phyloP scores from a whole-genome alignment of 2,329 filamentous ascomycete species.

The Polychaeton citri region DNA sequence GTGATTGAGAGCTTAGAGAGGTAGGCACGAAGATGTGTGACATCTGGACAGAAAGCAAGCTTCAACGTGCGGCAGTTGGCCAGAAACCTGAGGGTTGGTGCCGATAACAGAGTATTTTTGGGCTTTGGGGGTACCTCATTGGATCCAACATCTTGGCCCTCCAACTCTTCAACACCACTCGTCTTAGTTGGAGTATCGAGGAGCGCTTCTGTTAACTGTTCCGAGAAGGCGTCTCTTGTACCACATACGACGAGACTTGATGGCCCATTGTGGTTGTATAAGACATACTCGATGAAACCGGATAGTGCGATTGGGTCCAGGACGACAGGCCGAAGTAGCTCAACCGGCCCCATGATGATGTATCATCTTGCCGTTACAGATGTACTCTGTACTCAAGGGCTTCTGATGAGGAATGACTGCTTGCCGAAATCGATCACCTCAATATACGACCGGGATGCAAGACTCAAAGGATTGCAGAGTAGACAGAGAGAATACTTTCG shows the following conservation, averaged over 20 bases:
- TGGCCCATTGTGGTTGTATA: conserved; percentile 42
- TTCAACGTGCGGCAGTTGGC: conserved; percentile 55
- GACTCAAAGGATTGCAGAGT: no score
- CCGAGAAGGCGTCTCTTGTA: conserved; percentile 50
- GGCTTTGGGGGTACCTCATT: neutral
- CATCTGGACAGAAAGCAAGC: conserved; percentile 59
- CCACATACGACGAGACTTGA: conserved; percentile 62
- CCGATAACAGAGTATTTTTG: neutral
- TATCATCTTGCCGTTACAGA: no score
- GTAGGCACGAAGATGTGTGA: conserved; percentile 65
- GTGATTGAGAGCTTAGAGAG: conserved; percentile 25
- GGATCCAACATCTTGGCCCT: neutral
- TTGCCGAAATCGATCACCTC: no score
- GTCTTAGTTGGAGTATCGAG: conserved; percentile 1
- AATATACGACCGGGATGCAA: no score
- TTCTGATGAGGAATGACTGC: no score
- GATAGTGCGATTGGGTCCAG: conserved; percentile 26
- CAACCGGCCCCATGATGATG: neutral
- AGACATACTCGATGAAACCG: conserved; percentile 49
- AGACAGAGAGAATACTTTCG: no score
- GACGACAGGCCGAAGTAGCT: conserved; percentile 20
- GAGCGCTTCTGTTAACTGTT: conserved; percentile 31
- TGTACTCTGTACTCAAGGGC: no score
- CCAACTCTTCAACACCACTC: conserved; percentile 1
- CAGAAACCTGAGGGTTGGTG: conserved; percentile 54